phyloP scores from a whole-genome alignment of 495 filamentous ascomycete species.

The Ramalina intermedia region DNA sequence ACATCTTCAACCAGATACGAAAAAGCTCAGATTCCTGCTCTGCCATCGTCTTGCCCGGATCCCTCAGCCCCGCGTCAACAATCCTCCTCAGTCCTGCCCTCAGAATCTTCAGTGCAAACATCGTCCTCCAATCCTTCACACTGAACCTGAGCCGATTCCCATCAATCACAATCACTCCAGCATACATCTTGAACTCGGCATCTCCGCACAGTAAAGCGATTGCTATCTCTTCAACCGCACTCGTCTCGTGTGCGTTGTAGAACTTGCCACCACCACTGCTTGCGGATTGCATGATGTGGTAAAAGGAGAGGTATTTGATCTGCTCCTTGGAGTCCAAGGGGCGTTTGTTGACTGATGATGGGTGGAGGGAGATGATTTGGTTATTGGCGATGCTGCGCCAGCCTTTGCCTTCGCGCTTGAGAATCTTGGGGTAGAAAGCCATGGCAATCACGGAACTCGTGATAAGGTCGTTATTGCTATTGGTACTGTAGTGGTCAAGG shows the following conservation, averaged over 20 bases:
- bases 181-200: slow-evolving; percentile 70
- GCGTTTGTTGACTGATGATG: slow-evolving; percentile 72
- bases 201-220: slow-evolving; percentile 79
- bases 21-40: slow-evolving; percentile 62
- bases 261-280: slow-evolving; percentile 39
- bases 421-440: slow-evolving; percentile 89
- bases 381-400: slow-evolving; percentile 85
- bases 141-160: slow-evolving; percentile 78
- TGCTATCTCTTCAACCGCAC: slow-evolving; percentile 63
- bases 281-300: slow-evolving; percentile 80
- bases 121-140: slow-evolving; percentile 77
- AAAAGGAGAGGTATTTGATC: slow-evolving; percentile 76
- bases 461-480: slow-evolving; percentile 64
- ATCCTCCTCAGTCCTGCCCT: slow-evolving; percentile 54
- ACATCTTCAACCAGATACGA: slow-evolving; percentile 42
- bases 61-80: slow-evolving; percentile 52
- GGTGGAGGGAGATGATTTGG: slow-evolving; percentile 70
- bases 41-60: slow-evolving; percentile 51
- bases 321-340: slow-evolving; percentile 26
- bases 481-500: slow-evolving; percentile 54
- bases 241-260: slow-evolving; percentile 85
- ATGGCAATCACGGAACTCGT: slow-evolving; percentile 69
- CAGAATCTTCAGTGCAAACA: slow-evolving; percentile 70
- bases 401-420: slow-evolving; percentile 74
- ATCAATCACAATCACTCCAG: slow-evolving; percentile 75